Evolutionary conservation across 108 stramenopile species (phyloP).

Genomic region (Chaetoceros tenuissimus): DNA sequence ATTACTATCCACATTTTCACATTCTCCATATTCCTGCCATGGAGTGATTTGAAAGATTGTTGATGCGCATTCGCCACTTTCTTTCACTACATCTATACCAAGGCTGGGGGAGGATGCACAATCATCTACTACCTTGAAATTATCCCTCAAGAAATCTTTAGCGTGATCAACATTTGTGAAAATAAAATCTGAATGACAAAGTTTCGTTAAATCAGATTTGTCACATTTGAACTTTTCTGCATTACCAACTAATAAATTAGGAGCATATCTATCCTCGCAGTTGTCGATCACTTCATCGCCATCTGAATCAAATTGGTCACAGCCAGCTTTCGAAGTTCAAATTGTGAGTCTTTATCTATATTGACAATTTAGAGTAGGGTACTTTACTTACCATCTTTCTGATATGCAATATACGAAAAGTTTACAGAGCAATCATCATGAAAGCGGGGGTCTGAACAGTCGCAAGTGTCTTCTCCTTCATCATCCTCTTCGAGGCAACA

Average conservation of each 20-base stretch:
- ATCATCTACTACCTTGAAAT: constrained; percentile 1
- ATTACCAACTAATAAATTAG: not conserved
- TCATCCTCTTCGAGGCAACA: too few relatives aligned
- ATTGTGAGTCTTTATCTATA: too few relatives aligned
- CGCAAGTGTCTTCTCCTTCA: too few relatives aligned
- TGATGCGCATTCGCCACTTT: not conserved
- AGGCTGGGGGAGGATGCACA: not conserved
- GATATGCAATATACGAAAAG: too few relatives aligned
- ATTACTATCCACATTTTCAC: not conserved
- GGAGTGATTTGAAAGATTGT: constrained; percentile 1
- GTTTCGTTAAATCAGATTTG: constrained; percentile 1
- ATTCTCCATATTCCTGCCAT: not conserved
- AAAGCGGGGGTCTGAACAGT: too few relatives aligned
- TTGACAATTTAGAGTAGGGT: too few relatives aligned
- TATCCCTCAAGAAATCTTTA: not conserved
- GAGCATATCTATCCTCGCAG: constrained; percentile 1
- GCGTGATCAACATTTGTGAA: not conserved
- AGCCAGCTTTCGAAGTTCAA: too few relatives aligned
- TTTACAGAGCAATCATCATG: too few relatives aligned
- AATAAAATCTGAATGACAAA: constrained; percentile 1
- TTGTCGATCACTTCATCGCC: not conserved
- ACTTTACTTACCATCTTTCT: too few relatives aligned
- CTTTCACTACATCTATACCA: not conserved
- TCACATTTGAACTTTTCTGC: constrained; percentile 1
- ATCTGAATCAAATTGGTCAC: constrained; percentile 4